phyloP scores from a whole-genome alignment of 2,329 filamentous ascomycete species.

The Fusarium dimerum region DNA sequence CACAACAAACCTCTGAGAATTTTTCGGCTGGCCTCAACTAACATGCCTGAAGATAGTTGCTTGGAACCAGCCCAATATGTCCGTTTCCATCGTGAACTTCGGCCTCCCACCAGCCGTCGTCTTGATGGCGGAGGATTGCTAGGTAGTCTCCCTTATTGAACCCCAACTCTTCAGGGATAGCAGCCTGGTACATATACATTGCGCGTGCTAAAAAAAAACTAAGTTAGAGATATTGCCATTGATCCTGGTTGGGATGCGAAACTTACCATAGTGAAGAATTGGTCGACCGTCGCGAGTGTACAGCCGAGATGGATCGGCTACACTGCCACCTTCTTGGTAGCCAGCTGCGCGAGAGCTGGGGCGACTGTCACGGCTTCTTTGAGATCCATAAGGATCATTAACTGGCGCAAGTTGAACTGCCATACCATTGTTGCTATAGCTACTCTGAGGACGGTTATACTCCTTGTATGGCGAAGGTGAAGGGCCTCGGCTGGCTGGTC shows the following conservation, averaged over 20 bases:
- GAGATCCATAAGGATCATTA: conserved; percentile 61
- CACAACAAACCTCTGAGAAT: conserved; percentile 7
- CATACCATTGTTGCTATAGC: conserved; percentile 57
- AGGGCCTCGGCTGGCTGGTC: conserved; percentile 45
- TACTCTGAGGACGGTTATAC: conserved; percentile 52
- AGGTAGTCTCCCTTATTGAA: conserved; percentile 92
- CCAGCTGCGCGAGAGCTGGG: conserved; percentile 55
- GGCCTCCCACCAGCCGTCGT: conserved; percentile 99
- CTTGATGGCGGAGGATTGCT: conserved; percentile 85
- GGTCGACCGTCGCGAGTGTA: conserved; percentile 84
- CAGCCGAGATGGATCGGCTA: conserved; percentile 79
- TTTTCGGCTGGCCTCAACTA: conserved; percentile 29
- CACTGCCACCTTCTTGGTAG: conserved; percentile 63
- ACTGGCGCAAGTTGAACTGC: conserved; percentile 66
- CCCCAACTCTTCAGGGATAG: conserved; percentile 90
- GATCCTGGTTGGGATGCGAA: neutral
- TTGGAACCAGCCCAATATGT: conserved; percentile 63
- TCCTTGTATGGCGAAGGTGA: conserved; percentile 52
- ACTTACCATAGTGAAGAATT: conserved; percentile 92
- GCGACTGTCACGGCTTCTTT: conserved; percentile 52
- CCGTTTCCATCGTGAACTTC: conserved; percentile 75
- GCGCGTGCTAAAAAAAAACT: conserved; percentile 68
- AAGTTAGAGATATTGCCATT: conserved; percentile 19
- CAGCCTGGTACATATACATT: conserved; percentile 90
- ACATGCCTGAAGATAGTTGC: conserved; percentile 65